Conservation (phyloP, 176 grass and related monocot genomes). For the Pharus latifolius region DNA sequence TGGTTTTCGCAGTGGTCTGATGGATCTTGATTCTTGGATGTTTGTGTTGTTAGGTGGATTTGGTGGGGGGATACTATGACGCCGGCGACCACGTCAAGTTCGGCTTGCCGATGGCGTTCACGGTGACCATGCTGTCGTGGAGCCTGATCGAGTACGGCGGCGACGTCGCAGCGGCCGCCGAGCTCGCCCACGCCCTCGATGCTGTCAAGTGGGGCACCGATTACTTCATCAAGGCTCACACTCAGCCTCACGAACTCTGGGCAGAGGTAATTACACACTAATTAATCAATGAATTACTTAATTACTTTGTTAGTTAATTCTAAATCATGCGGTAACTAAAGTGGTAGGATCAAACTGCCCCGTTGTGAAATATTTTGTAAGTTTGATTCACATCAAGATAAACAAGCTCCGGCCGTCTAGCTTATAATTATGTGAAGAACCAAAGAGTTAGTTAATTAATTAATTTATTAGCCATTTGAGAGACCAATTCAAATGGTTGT, state of each 20-base stretch:
- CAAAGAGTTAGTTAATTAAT: neutral
- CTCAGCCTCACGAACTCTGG: slow-evolving; percentile 59
- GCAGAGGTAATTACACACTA: slow-evolving; percentile 36
- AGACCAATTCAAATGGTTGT: no score
- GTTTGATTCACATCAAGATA: no score
- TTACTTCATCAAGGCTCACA: slow-evolving; percentile 88
- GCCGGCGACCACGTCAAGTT: slow-evolving; percentile 97
- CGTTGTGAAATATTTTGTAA: no score
- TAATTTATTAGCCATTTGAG: no score
- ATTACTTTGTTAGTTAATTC: no score
- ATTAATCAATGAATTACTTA: neutral
- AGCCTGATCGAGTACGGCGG: slow-evolving; percentile 57
- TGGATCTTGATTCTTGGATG: neutral
- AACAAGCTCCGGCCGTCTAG: no score
- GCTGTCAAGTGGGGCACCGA: slow-evolving; percentile 87
- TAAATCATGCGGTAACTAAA: no score
- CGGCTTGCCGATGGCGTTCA: slow-evolving; percentile 83
- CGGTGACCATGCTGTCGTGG: slow-evolving; percentile 83
- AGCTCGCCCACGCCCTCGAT: slow-evolving; percentile 51
- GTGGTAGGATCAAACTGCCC: no score
- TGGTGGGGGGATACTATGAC: slow-evolving; percentile 86
- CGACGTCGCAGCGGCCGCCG: slow-evolving; percentile 47
- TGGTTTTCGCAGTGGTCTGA: neutral
- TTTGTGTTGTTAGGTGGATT: slow-evolving; percentile 43
- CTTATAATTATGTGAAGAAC: no score